A percentile compares a stretch with the other conserved stretches of the same genome.
These are phyloP conservation scores for Tetrapyrgos nigripes DNA, from an alignment of 1,284 basidiomycete genomes.

Conservation along the genomic window DNA sequence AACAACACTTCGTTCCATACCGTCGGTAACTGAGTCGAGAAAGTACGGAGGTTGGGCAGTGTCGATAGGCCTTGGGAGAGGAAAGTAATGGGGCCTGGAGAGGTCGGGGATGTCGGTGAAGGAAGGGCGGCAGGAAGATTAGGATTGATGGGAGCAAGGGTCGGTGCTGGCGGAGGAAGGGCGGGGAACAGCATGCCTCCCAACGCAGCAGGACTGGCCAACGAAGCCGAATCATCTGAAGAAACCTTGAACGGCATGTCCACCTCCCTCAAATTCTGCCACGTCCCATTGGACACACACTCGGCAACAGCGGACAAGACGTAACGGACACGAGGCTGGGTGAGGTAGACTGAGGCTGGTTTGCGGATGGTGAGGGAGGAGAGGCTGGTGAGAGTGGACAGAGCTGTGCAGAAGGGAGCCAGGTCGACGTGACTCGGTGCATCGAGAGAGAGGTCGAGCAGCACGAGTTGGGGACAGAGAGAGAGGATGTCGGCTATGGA, in stretches of 20 bases:
- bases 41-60: constrained; percentile 42
- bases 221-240: constrained; percentile 39
- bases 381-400: constrained; percentile 39
- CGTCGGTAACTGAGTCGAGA: constrained; percentile 52
- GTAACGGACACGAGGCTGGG: constrained; percentile 48
- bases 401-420: constrained; percentile 49
- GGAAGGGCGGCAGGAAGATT: constrained; percentile 3
- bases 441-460: constrained; percentile 54
- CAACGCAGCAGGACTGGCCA: constrained; percentile 20
- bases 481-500: constrained; percentile 9
- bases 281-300: constrained; percentile 47
- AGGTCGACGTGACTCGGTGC: too few relatives aligned
- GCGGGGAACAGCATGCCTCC: neutral
- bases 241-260: constrained; percentile 53
- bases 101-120: constrained; percentile 1
- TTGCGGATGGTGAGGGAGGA: constrained; percentile 58
- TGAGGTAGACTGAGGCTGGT: constrained; percentile 53
- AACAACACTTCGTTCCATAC: constrained; percentile 56
- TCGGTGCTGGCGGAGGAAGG: constrained; percentile 9
- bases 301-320: constrained; percentile 51
- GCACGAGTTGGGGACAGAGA: constrained; percentile 27
- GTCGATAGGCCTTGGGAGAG: constrained; percentile 44
- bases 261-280: constrained; percentile 49
- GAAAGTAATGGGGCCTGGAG: constrained; percentile 33
- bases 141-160: constrained; percentile 6